phyloP scores from a whole-genome alignment of 2,329 filamentous ascomycete species.

The Verticillium tricorpus region DNA sequence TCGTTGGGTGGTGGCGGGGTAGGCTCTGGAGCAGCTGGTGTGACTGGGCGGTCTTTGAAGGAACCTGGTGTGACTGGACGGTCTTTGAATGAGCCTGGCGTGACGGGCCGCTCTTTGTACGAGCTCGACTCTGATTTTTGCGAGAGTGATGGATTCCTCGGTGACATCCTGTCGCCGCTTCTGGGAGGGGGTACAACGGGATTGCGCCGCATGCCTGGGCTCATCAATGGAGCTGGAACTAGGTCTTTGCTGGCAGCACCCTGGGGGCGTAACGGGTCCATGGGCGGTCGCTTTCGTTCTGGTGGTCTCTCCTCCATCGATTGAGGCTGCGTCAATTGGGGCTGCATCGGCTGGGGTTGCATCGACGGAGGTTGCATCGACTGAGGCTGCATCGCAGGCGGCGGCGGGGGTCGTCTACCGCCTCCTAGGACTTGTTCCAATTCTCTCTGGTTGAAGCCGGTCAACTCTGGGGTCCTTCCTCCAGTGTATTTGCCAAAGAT shows the following conservation, averaged over 20 bases:
- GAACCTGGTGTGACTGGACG: constrained; percentile 6
- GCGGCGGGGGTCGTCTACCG: constrained; percentile 33
- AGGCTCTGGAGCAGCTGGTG: constrained; percentile 10
- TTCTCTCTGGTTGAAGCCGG: constrained; percentile 79
- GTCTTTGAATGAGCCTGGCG: constrained; percentile 11
- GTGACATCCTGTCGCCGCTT: constrained; percentile 43
- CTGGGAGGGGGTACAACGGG: constrained; percentile 43
- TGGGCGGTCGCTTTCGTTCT: constrained; percentile 61
- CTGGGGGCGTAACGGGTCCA: constrained; percentile 54
- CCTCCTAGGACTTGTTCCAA: constrained; percentile 68
- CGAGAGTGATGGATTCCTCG: constrained; percentile 38
- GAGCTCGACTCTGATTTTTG: constrained; percentile 26
- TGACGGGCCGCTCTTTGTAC: constrained; percentile 26
- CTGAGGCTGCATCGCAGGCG: too few species aligned
- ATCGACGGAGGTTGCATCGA: too few species aligned
- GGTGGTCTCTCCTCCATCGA: constrained; percentile 46
- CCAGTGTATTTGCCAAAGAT: constrained; percentile 96
- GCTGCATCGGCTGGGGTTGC: too few species aligned
- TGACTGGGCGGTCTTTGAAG: constrained; percentile 6
- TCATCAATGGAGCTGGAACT: constrained; percentile 55
- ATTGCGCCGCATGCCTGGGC: constrained; percentile 41
- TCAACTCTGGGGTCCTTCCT: constrained; percentile 71
- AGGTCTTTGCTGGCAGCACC: constrained; percentile 44
- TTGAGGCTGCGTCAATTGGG: constrained; percentile 16
- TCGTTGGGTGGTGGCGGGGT: constrained; percentile 6